These are phyloP conservation scores for Phytopythium helicoides DNA, from an alignment of 352 stramenopile genomes.

Conservation along the genomic window DNA sequence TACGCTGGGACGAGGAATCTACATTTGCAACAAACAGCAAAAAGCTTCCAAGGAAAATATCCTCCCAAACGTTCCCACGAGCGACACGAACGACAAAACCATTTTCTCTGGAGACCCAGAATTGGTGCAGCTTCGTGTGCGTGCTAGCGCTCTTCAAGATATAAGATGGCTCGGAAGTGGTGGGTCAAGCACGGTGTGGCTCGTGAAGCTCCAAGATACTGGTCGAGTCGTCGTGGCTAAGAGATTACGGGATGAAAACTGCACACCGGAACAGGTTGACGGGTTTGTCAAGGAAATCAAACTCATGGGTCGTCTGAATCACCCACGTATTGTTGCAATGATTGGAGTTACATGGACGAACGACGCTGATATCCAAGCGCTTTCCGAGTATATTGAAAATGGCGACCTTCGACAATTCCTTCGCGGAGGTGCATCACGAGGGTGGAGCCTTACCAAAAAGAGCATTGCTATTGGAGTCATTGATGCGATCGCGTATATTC, in stretches of 20 bases:
- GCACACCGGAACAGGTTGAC: neutral
- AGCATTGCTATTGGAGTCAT: constrained; percentile 35
- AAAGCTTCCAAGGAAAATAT: no score
- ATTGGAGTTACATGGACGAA: neutral
- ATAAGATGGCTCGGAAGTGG: no score
- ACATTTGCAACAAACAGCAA: no score
- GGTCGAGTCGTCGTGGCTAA: no score
- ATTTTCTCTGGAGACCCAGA: no score
- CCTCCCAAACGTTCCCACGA: no score
- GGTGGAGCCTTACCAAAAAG: constrained; percentile 16
- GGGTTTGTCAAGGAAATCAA: neutral
- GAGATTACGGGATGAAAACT: neutral
- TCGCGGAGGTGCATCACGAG: neutral
- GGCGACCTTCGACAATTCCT: neutral
- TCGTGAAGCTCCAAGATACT: no score
- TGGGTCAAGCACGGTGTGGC: no score
- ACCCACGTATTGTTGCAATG: neutral
- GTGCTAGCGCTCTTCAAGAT: no score
- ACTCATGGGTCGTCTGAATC: neutral
- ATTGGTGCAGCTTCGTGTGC: no score
- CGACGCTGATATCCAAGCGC: neutral
- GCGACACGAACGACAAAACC: no score
- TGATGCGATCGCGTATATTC: constrained; percentile 33
- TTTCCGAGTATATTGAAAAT: neutral
- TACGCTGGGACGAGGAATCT: no score